These are phyloP conservation scores for Botrytis pseudocinerea DNA, from an alignment of 2,329 filamentous ascomycete genomes.

Conservation along the genomic window DNA sequence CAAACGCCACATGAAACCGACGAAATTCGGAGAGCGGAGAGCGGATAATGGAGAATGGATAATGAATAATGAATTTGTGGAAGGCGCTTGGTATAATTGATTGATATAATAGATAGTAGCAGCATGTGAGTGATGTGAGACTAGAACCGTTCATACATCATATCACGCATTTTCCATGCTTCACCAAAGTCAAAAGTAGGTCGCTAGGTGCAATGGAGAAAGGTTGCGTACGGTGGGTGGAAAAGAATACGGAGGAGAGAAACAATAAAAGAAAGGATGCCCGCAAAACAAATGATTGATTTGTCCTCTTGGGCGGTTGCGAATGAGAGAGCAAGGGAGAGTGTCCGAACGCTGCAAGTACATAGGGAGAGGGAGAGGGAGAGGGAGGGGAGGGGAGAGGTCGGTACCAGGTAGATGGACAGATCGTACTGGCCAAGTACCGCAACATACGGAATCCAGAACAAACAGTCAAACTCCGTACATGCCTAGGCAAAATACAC, in stretches of 20 bases:
- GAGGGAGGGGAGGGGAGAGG: no score
- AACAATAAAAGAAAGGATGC: not conserved
- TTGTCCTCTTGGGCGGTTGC: not conserved
- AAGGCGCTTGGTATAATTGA: not conserved
- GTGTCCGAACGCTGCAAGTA: not conserved
- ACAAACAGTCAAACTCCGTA: not conserved
- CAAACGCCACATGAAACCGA: conserved; percentile 24
- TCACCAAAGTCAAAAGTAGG: not conserved
- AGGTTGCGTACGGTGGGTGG: not conserved
- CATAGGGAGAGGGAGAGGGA: not conserved
- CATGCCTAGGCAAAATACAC: not conserved
- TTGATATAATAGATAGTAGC: not conserved
- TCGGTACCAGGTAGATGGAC: no score
- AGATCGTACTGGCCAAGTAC: not conserved
- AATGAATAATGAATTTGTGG: not conserved
- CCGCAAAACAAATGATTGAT: not conserved
- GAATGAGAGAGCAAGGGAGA: not conserved
- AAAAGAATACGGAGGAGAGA: not conserved
- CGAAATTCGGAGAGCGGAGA: conserved; percentile 2
- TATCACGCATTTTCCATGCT: not conserved
- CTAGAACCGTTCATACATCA: not conserved
- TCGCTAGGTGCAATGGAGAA: no score
- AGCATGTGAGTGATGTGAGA: not conserved
- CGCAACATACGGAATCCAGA: not conserved
- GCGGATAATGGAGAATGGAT: not conserved